Evolutionary conservation across 257 asterid genomes (phyloP).

Genomic region (Solanum paucissectum): DNA sequence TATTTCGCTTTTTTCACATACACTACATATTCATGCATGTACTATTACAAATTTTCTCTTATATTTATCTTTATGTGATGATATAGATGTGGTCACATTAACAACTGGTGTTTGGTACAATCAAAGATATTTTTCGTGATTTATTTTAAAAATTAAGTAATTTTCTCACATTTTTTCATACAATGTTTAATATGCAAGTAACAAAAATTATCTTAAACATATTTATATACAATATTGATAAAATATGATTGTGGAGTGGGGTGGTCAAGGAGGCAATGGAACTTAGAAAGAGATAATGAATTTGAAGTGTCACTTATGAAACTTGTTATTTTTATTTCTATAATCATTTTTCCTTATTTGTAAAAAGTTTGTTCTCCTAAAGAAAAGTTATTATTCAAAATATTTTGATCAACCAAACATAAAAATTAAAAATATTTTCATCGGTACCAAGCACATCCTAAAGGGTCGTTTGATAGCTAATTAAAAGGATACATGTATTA

Average conservation of each 20-base stretch:
- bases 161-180: not conserved
- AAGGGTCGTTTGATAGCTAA: too few species aligned
- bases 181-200: not conserved
- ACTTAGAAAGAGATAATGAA: not conserved
- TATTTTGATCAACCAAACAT: not conserved
- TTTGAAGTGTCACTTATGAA: too few species aligned
- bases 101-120: not conserved
- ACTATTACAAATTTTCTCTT: not conserved
- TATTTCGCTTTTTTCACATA: not conserved
- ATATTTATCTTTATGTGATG: not conserved
- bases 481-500: too few species aligned
- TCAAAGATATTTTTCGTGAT: too few species aligned
- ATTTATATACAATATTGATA: not conserved
- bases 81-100: not conserved
- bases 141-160: too few species aligned
- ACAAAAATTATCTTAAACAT: not conserved
- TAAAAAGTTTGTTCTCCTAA: not conserved
- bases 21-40: not conserved
- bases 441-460: not conserved
- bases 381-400: too few species aligned
- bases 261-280: not conserved
- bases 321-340: too few species aligned
- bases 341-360: not conserved
- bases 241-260: not conserved
- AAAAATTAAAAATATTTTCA: too few species aligned